Evolutionary conservation across 305 asterid genomes (phyloP), one percentile per base, ranked within the genome.

Genomic region (Fraxinus sp.): DNA sequence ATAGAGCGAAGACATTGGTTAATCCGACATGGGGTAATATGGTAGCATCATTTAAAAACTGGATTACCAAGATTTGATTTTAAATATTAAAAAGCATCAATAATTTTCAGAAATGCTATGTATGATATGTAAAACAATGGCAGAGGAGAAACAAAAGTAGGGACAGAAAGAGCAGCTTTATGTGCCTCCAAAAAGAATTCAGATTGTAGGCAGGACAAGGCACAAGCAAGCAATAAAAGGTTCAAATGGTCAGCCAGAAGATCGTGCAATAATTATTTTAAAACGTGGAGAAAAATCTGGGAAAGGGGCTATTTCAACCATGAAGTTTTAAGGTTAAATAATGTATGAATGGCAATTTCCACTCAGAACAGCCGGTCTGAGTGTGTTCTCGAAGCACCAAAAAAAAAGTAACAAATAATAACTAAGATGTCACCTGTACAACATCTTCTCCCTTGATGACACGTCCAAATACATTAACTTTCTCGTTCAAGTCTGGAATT

Each of bases 401-500:
- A 64, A 22, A 3, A 28, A 3, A 26, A 26, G 74, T 26, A 66
- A 66, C 37, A 28, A 26, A 66, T 10, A 66, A 10, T 55, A 26
- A 66, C 74, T 66, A 28, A n/a, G 28, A 3, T 26, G 41, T 79
- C 78, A 91, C 95, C 93, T 90, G 93, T 77, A 91, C 95, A 81
- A 90, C 89, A 68, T 91, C 95, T 86, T 92, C 92, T 37, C 93
- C 93, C 89, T 89, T 92, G 80, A 92, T 80, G 79, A 92, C 95
- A 2, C 92, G 92, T 62, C 95, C 95, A 46, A 92, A 92, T 43
- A 92, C 95, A 85, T 86, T 89, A 77, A 90, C 85, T 84, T 90
- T 90, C 84, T 89, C 94, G 35, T 82, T 92, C 1, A 90, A 87
- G 73, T 90, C 92, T 14, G 95, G 92, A 81, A 92, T 89, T 28